Evolutionary conservation across 768 basidiomycete species (phyloP), one percentile per base, ranked within the genome.

Genomic region (Clavulina sp.): DNA sequence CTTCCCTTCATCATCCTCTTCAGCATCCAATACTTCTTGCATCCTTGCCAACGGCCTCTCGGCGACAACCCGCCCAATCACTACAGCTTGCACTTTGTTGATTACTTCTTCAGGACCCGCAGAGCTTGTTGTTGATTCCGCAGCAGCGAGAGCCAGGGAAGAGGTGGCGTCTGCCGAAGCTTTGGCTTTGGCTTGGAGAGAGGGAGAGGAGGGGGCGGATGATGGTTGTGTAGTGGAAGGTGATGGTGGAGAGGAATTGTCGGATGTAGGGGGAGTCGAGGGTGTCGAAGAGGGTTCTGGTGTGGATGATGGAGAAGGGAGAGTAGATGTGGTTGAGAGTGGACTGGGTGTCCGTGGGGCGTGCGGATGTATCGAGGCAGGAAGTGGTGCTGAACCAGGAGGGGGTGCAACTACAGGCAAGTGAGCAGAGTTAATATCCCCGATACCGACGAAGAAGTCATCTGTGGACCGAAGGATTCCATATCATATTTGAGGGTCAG

Each of bases 361-460:
- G n/a, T n/a, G n/a, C n/a, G n/a, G n/a, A n/a, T n/a, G n/a, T n/a
- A n/a, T n/a, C n/a, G n/a, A n/a, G n/a, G n/a, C n/a, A n/a, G n/a
- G n/a, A n/a, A n/a, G n/a, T n/a, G n/a, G n/a, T n/a, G n/a, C n/a
- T n/a, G n/a, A n/a, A n/a, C n/a, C n/a, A n/a, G n/a, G n/a, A n/a
- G n/a, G 26, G 3, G 34, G 32, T 9, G 54, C 34, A 16, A 57
- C 49, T 16, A 60, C 57, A 29, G 91, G 91, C 19, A 95, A 71
- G 66, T 93, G 92, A 0, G 89, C 75, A 3, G 87, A 86, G 63
- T 99, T 99, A 64, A 99, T 99, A 66, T 99, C 95, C 48, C 95
- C 95, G 56, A 93, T 96, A 16, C 92, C 92, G 54, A 95, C 73
- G 61, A 96, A 99, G 68, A 99, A 99, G 61, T 97, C 93, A 60